These are phyloP conservation scores for Aspergillus awamori DNA, from an alignment of 2,329 filamentous ascomycete genomes.

Conservation along the genomic window DNA sequence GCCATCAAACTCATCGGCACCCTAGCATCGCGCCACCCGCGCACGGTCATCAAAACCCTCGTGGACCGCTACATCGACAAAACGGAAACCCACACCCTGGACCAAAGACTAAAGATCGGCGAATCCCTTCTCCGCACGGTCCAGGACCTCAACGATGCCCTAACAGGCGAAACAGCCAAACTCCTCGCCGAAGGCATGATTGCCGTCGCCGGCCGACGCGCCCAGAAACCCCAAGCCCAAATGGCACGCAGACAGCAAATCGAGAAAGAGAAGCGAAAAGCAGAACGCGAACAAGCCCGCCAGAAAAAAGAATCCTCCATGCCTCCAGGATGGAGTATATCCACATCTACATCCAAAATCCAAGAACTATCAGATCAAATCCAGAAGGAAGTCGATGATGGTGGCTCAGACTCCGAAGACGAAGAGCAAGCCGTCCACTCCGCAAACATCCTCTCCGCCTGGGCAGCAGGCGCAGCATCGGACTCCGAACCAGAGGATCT, in stretches of 20 bases:
- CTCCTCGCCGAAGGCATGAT: constrained; percentile 44
- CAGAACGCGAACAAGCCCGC: constrained; percentile 32
- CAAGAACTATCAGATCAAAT: constrained; percentile 3
- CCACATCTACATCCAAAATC: neutral
- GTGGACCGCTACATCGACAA: constrained; percentile 45
- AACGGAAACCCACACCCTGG: constrained; percentile 39
- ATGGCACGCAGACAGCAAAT: constrained; percentile 29
- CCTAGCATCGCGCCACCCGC: constrained; percentile 46
- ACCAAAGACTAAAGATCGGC: constrained; percentile 46
- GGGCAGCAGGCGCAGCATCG: constrained; percentile 41
- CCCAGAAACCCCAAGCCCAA: constrained; percentile 40
- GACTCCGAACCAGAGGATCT: constrained; percentile 49
- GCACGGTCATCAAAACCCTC: constrained; percentile 44
- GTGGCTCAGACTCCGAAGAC: constrained; percentile 32
- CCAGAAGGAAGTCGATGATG: too few relatives aligned
- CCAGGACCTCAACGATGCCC: constrained; percentile 42
- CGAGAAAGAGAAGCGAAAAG: constrained; percentile 30
- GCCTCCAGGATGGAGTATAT: constrained; percentile 32
- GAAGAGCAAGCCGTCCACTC: constrained; percentile 36
- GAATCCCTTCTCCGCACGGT: constrained; percentile 46
- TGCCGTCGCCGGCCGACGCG: constrained; percentile 43
- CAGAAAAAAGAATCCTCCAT: constrained; percentile 29
- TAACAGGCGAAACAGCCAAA: constrained; percentile 42
- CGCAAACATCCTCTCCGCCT: constrained; percentile 44
- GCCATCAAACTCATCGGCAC: constrained; percentile 46